These are phyloP conservation scores for Neckera pumila DNA, from an alignment of 225 moss, liverwort and hornwort species.

Conservation along the genomic window DNA sequence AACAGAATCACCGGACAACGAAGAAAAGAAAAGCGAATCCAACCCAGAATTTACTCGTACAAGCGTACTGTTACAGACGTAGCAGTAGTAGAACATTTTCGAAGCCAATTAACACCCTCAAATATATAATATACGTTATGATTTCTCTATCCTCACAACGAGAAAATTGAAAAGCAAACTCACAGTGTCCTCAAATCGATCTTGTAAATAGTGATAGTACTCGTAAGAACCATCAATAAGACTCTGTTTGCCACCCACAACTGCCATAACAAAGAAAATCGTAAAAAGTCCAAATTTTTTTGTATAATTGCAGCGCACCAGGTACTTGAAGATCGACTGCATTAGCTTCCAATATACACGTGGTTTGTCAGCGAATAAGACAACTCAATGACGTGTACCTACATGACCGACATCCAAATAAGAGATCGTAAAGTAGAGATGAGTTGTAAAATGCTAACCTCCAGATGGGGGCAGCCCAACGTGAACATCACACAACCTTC, in stretches of 20 bases:
- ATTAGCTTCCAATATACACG: background rate
- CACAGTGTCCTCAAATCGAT: slow-evolving; percentile 80
- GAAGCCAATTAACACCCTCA: background rate
- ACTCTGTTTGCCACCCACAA: slow-evolving; percentile 57
- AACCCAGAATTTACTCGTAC: background rate
- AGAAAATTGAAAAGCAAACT: slow-evolving; percentile 9
- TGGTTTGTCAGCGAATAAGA: background rate
- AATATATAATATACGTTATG: background rate
- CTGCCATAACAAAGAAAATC: slow-evolving; percentile 23
- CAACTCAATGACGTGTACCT: background rate
- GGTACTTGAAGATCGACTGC: background rate
- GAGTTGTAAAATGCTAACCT: slow-evolving; percentile 20
- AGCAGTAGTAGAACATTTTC: background rate
- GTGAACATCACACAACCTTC: slow-evolving; percentile 72
- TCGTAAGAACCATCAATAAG: slow-evolving; percentile 76
- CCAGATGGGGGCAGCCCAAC: slow-evolving; percentile 54
- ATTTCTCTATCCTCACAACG: background rate
- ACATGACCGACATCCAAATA: background rate
- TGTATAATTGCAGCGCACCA: background rate
- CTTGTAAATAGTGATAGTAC: slow-evolving; percentile 87
- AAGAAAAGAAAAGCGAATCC: background rate
- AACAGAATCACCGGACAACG: background rate
- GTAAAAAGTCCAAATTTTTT: background rate
- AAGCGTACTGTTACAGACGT: background rate
- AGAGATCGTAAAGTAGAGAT: background rate